A percentile compares a stretch with the other conserved stretches of the same genome.
Conservation (phyloP, 1,284 basidiomycete species). For the Austroboletus olivaceoglutinosus region DNA sequence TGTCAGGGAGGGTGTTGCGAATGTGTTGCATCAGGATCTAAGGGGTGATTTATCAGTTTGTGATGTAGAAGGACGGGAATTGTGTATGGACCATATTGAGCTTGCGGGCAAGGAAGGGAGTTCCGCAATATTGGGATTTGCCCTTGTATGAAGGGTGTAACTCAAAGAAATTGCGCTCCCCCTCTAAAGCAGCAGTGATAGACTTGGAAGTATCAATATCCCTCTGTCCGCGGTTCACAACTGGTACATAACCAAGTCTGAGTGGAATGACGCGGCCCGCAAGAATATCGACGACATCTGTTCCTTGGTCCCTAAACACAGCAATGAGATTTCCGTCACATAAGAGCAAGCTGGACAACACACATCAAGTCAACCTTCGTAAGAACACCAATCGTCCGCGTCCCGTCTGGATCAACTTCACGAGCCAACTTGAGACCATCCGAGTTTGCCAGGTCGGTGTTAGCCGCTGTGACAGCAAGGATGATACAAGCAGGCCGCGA, state of each 20-base stretch:
- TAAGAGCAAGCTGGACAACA: constrained; percentile 31
- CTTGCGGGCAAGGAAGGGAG: constrained; percentile 95
- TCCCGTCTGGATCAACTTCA: constrained; percentile 95
- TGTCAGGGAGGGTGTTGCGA: constrained; percentile 93
- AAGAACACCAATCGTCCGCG: constrained; percentile 94
- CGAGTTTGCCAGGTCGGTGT: constrained; percentile 97
- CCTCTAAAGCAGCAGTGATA: constrained; percentile 83
- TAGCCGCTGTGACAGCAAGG: constrained; percentile 94
- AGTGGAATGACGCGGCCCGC: constrained; percentile 96
- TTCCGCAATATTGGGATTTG: constrained; percentile 96
- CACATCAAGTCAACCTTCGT: constrained; percentile 98
- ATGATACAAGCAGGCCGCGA: constrained; percentile 88
- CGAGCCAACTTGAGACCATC: constrained; percentile 96
- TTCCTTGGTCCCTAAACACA: constrained; percentile 80
- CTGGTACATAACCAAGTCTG: constrained; percentile 94
- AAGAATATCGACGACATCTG: constrained; percentile 97
- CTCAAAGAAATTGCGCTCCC: constrained; percentile 92
- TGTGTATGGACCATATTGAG: constrained; percentile 78
- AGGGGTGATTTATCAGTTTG: constrained; percentile 8
- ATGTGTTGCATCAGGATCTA: constrained; percentile 99
- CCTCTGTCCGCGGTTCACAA: constrained; percentile 95
- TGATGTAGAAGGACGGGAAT: not conserved
- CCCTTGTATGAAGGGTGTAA: constrained; percentile 88
- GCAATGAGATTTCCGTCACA: constrained; percentile 10
- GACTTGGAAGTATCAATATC: constrained; percentile 91